Percentiles rank a stretch among this genome's conserved stretches.
Evolutionary conservation across 768 basidiomycete species (phyloP).

Genomic region (Tricholoma saponaceum): DNA sequence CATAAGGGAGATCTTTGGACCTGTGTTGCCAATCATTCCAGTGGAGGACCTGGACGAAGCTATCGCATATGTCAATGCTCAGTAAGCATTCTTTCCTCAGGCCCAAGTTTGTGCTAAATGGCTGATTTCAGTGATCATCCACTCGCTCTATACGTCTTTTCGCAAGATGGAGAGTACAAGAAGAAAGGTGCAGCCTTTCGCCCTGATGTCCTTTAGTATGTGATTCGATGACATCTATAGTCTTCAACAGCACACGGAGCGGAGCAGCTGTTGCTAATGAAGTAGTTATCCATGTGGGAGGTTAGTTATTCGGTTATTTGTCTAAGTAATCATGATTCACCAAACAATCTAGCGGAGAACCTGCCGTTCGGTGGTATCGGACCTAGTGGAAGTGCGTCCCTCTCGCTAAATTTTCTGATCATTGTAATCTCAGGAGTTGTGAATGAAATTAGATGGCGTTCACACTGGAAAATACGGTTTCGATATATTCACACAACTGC

Average conservation of each 20-base stretch:
- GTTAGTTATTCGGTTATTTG: slow-evolving; percentile 30
- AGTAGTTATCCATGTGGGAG: slow-evolving; percentile 51
- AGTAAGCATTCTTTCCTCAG: slow-evolving; percentile 28
- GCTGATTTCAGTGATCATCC: slow-evolving; percentile 50
- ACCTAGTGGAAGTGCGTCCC: slow-evolving; percentile 51
- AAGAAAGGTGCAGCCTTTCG: slow-evolving; percentile 45
- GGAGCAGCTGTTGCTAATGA: slow-evolving; percentile 74
- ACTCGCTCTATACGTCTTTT: slow-evolving; percentile 75
- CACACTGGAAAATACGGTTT: slow-evolving; percentile 75
- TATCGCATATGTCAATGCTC: slow-evolving; percentile 60
- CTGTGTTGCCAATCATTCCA: slow-evolving; percentile 70
- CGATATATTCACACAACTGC: slow-evolving; percentile 73
- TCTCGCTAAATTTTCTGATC: background rate
- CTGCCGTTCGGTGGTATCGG: slow-evolving; percentile 26
- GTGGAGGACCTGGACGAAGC: slow-evolving; percentile 70
- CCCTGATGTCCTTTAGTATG: slow-evolving; percentile 3
- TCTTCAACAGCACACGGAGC: slow-evolving; percentile 66
- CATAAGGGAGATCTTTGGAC: slow-evolving; percentile 78
- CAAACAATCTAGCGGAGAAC: slow-evolving; percentile 13
- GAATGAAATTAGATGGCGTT: slow-evolving; percentile 45
- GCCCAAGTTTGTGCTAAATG: background rate
- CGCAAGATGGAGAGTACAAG: slow-evolving; percentile 54
- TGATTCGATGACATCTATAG: slow-evolving; percentile 27
- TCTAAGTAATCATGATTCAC: background rate
- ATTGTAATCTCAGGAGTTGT: background rate